A percentile compares a stretch with the other conserved stretches of the same genome.
Conservation (phyloP, 768 basidiomycete genomes). For the Royoungia palumana region DNA sequence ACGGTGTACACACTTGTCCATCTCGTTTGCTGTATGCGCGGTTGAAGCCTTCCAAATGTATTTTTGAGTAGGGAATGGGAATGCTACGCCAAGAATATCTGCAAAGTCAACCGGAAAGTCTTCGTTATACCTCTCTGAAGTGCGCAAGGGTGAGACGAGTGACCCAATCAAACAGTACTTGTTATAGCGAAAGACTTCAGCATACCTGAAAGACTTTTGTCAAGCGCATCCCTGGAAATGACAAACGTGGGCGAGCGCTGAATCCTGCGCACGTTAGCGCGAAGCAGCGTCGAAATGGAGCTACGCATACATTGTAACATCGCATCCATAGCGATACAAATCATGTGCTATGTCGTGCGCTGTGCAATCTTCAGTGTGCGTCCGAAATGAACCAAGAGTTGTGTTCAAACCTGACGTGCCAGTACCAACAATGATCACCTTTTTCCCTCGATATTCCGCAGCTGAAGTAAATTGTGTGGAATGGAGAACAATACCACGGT, state of each 20-base stretch:
- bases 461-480: slow-evolving; percentile 48
- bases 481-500: slow-evolving; percentile 54
- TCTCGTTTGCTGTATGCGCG: slow-evolving; percentile 11
- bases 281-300: slow-evolving; percentile 28
- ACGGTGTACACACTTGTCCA: slow-evolving; percentile 19
- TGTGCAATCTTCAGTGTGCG: slow-evolving; percentile 3
- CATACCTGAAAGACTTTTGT: slow-evolving; percentile 14
- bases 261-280: slow-evolving; percentile 12
- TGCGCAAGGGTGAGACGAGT: neutral
- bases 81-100: slow-evolving; percentile 19
- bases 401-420: slow-evolving; percentile 48
- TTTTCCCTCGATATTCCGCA: slow-evolving; percentile 51
- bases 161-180: neutral
- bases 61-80: slow-evolving; percentile 22
- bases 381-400: neutral
- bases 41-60: slow-evolving; percentile 3
- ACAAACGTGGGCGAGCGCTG: slow-evolving; percentile 31
- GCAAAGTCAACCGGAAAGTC: slow-evolving; percentile 27
- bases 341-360: slow-evolving; percentile 41
- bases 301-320: slow-evolving; percentile 24
- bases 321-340: slow-evolving; percentile 26
- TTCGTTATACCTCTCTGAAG: slow-evolving; percentile 25
- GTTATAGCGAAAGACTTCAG: neutral
- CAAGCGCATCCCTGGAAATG: slow-evolving; percentile 13
- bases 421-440: slow-evolving; percentile 61